Base-by-base conservation (phyloP, 345 rosid species). In the Isatis tinctoria region DNA sequence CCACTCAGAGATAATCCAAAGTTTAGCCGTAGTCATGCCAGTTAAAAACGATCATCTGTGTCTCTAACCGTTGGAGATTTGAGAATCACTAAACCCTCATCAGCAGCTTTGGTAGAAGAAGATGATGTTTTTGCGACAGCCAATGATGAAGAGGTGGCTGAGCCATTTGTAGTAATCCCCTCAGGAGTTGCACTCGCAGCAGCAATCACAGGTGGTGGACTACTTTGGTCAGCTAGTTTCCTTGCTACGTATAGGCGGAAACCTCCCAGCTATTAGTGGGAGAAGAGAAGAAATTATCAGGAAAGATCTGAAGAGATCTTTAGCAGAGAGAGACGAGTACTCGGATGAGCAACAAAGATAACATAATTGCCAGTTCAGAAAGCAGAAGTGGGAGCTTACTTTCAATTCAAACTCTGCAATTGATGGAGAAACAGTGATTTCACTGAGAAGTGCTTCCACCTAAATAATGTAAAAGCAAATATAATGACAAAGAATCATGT, bases 331-430 rank as follows among this genome's bases (percentile, higher is more conserved):
- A 51, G 26, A 35, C 6, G 0, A 35, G n/a, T 40, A 14, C 39
- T 10, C 28, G 0, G 39, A 59, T 66, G 67, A 45, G 33, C 65
- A 73, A 45, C 51, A 8, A 35, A 35, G 10, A 35, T 35, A 26
- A 52, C 58, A 52, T 11, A 66, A 47, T 8, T 35, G 59, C 13
- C 13, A 26, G 45, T 6, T 30, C 49, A 58, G 9, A 39, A 73
- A 20, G 54, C 35, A 28, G 56, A 40, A 60, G n/a, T 13, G 43
- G 6, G n/a, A 22, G 53, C 87, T 81, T 82, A 91, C 98, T 83
- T 91, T 89, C 63, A 90, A 69, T 69, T 90, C 93, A 67, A 89
- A 87, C 79, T 93, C 96, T 61, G 91, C 88, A 51, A 93, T 67
- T 30, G 91, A 84, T 67, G 86, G 74, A 70, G 98, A 80, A 58